phyloP scores from a whole-genome alignment of 352 stramenopile genomes.

The Globisporangium ultimum region DNA sequence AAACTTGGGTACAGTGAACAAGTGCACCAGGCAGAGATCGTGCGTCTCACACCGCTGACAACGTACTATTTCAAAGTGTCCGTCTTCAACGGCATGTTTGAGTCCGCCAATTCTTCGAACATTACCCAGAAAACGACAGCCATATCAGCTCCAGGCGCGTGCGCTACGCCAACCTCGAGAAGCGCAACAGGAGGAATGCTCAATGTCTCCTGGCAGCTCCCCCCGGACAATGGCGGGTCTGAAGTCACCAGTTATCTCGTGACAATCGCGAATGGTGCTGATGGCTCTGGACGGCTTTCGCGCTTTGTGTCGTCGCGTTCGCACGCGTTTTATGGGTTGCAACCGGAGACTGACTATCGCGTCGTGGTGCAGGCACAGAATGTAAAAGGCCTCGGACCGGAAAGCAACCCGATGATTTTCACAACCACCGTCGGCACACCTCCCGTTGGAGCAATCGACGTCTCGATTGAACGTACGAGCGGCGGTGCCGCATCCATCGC shows the following conservation, averaged over 20 bases:
- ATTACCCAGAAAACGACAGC: constrained; percentile 27
- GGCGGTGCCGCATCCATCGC: constrained; percentile 43
- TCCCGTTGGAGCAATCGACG: constrained; percentile 26
- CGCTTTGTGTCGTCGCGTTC: background rate
- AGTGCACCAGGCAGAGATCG: constrained; percentile 27
- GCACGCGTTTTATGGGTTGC: constrained; percentile 44
- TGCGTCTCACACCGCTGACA: constrained; percentile 21
- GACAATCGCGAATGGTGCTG: constrained; percentile 21
- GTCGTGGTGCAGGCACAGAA: constrained; percentile 46
- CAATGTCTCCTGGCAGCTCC: constrained; percentile 37
- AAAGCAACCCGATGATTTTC: constrained; percentile 30
- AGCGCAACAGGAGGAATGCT: constrained; percentile 43
- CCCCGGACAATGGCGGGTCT: constrained; percentile 34
- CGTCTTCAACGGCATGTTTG: constrained; percentile 39
- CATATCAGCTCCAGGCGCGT: constrained; percentile 47
- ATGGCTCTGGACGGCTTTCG: constrained; percentile 23
- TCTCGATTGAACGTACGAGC: constrained; percentile 25
- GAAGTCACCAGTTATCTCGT: constrained; percentile 27
- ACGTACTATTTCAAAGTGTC: constrained; percentile 38
- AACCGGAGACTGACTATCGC: constrained; percentile 30
- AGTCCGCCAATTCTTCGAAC: constrained; percentile 40
- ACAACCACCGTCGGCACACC: constrained; percentile 27
- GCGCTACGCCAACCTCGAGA: constrained; percentile 13
- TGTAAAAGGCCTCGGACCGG: constrained; percentile 23
- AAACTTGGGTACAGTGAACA: constrained; percentile 25